Evolutionary conservation across 2,329 filamentous ascomycete genomes (phyloP), one percentile per base, ranked within the genome.

Genomic region (Chaetomium strumarium): DNA sequence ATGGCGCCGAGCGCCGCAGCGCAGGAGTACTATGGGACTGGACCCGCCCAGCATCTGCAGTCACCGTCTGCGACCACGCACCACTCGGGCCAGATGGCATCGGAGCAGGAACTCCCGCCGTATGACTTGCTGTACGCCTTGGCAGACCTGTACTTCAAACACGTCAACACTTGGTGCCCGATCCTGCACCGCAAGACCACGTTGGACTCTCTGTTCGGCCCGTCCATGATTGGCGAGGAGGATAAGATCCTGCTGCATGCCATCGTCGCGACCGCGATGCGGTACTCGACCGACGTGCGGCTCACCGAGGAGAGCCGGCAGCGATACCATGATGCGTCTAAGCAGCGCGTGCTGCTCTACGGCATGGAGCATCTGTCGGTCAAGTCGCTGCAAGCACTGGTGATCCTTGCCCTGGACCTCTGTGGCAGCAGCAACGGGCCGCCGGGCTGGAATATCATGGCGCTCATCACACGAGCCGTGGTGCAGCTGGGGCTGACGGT

Each of bases 321-420:
- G 44, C 82, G 86, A 31, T 95, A 93, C 62, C 86, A 95, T 65
- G 80, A 84, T 53, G 78, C 83, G 2, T 91, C 90, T 0, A 96
- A 95, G 67, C 85, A 92, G 62, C 88, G 86, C 55, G 91, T 96
- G 0, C 68, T 96, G 12, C 76, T 96, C 0, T 95, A 95, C 62
- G 90, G 90, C 5, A 79, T 96, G 62, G 90, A 95, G 63, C 90
- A 93, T 61, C 91, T 89, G 12, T 93, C 90, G 0, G 89, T 96
- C 53, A 92, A 90, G 67, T 84, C 89, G 1, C 74, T 96, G 5
- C 90, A 96, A 65, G 90, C 91, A 5, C 74, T 96, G 7, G 88
- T 95, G 1, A 93, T 96, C 46, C 74, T 96, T 5, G 88, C 90
- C 0, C 72, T 96, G 11, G 90, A 96, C 64, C 77, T 95, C 20